Conservation (phyloP, 768 basidiomycete genomes). For the Tylopilus vinaceipallidus region DNA sequence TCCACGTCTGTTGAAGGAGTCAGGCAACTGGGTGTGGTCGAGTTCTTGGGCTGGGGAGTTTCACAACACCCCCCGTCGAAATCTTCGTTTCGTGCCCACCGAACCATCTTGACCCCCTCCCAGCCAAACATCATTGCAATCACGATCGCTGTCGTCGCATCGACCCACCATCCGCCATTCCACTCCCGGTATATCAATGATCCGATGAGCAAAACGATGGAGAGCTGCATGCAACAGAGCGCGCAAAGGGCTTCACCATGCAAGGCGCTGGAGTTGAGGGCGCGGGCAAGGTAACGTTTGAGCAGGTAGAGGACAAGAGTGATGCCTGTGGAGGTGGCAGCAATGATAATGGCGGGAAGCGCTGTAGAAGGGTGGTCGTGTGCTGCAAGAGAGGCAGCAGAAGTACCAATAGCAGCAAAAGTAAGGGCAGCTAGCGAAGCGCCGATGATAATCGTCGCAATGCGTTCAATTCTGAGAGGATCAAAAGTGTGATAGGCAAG, state of each 20-base stretch:
- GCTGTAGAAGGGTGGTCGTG: conserved; percentile 39
- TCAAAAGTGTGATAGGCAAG: neutral
- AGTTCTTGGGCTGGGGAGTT: neutral
- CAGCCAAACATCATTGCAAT: conserved; percentile 42
- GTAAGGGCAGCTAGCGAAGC: conserved; percentile 36
- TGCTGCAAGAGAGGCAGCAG: conserved; percentile 34
- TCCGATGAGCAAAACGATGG: conserved; percentile 41
- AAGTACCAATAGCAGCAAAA: conserved; percentile 36
- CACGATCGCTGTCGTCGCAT: conserved; percentile 41
- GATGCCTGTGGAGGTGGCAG: conserved; percentile 38
- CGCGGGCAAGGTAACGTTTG: conserved; percentile 44
- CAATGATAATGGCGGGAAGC: conserved; percentile 42
- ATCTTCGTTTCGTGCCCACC: conserved; percentile 34
- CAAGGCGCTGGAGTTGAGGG: conserved; percentile 45
- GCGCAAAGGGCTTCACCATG: conserved; percentile 45
- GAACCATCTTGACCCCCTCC: conserved; percentile 44
- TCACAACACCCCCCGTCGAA: conserved; percentile 41
- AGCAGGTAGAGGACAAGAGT: conserved; percentile 43
- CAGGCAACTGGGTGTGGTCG: neutral
- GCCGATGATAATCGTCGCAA: conserved; percentile 37
- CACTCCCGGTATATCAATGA: conserved; percentile 39
- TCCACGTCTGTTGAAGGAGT: conserved; percentile 1
- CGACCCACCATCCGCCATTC: conserved; percentile 50
- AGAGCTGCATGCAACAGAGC: conserved; percentile 44
- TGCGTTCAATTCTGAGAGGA: conserved; percentile 36